These are phyloP conservation scores for Pythium aquatile DNA, from an alignment of 352 stramenopile genomes.

Conservation along the genomic window DNA sequence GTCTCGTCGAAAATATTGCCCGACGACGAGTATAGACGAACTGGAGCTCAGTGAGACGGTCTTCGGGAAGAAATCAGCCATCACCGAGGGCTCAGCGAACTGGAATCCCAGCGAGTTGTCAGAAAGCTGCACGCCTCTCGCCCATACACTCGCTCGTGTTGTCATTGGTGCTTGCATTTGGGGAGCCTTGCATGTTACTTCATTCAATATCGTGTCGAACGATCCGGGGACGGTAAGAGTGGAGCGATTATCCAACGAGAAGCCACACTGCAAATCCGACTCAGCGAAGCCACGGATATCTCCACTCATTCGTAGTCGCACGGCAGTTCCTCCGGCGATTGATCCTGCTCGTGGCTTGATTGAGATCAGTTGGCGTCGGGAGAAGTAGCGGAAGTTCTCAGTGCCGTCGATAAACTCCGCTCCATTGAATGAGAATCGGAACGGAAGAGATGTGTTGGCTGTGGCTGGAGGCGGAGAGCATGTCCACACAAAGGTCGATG, in stretches of 20 bases:
- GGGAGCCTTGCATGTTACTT: slow-evolving; percentile 5
- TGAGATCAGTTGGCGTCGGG: slow-evolving; percentile 1
- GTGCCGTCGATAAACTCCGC: slow-evolving; percentile 10
- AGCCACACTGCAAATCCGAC: background rate
- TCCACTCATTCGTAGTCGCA: slow-evolving; percentile 9
- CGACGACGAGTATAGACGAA: background rate
- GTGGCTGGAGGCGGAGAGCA: slow-evolving; percentile 9
- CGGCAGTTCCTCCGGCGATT: background rate
- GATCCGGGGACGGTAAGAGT: background rate
- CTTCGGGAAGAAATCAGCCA: slow-evolving; percentile 9
- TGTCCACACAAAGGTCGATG: slow-evolving; percentile 13
- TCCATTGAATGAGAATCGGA: slow-evolving; percentile 19
- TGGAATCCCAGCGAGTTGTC: slow-evolving; percentile 13
- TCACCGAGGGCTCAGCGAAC: slow-evolving; percentile 1
- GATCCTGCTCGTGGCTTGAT: slow-evolving; percentile 12
- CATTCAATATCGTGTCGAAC: background rate
- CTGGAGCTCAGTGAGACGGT: background rate
- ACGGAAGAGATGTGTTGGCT: slow-evolving; percentile 4
- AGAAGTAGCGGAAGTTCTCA: slow-evolving; percentile 8
- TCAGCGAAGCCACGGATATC: background rate
- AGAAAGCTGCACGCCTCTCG: background rate
- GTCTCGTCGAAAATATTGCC: slow-evolving; percentile 8
- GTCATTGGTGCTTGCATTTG: background rate
- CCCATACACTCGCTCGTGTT: slow-evolving; percentile 10
- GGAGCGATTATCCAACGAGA: background rate